Evolutionary conservation across 2,329 filamentous ascomycete genomes (phyloP).

Genomic region (Fonsecaea nubica): DNA sequence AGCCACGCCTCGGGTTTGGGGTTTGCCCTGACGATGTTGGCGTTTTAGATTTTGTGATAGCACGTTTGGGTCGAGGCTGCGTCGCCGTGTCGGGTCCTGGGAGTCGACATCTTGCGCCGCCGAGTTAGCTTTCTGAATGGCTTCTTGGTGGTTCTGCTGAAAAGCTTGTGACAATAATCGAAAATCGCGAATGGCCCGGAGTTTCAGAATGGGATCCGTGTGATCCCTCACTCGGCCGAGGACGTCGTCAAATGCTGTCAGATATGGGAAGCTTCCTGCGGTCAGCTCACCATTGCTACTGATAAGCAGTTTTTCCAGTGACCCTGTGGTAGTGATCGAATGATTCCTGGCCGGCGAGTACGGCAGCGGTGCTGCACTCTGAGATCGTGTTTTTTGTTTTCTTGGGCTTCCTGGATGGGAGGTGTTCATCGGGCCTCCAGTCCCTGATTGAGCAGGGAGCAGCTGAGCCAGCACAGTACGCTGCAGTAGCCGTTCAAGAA

Average conservation of each 20-base stretch:
- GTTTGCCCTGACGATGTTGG: slow-evolving; percentile 20
- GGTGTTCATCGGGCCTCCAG: neutral
- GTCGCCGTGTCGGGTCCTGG: slow-evolving; percentile 24
- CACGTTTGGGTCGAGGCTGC: slow-evolving; percentile 34
- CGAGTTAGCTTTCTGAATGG: neutral
- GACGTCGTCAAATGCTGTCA: slow-evolving; percentile 55
- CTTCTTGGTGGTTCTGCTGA: slow-evolving; percentile 16
- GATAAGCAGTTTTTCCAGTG: slow-evolving; percentile 7
- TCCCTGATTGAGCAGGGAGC: slow-evolving; percentile 20
- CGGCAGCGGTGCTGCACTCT: slow-evolving; percentile 21
- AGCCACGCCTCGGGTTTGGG: slow-evolving; percentile 29
- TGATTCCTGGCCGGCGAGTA: neutral
- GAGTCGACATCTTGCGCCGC: neutral
- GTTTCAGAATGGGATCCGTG: slow-evolving; percentile 84
- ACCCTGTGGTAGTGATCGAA: neutral
- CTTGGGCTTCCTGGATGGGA: neutral
- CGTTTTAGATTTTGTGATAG: slow-evolving; percentile 25
- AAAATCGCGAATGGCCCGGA: slow-evolving; percentile 81
- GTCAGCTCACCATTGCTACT: neutral
- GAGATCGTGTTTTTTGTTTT: slow-evolving; percentile 21
- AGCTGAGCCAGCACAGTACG: slow-evolving; percentile 47
- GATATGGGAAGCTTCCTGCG: slow-evolving; percentile 23
- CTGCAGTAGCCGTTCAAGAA: slow-evolving; percentile 43
- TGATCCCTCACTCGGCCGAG: slow-evolving; percentile 87
- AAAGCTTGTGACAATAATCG: slow-evolving; percentile 76